Conservation (phyloP, 352 stramenopile genomes). For the Paralagenidium karlingii region DNA sequence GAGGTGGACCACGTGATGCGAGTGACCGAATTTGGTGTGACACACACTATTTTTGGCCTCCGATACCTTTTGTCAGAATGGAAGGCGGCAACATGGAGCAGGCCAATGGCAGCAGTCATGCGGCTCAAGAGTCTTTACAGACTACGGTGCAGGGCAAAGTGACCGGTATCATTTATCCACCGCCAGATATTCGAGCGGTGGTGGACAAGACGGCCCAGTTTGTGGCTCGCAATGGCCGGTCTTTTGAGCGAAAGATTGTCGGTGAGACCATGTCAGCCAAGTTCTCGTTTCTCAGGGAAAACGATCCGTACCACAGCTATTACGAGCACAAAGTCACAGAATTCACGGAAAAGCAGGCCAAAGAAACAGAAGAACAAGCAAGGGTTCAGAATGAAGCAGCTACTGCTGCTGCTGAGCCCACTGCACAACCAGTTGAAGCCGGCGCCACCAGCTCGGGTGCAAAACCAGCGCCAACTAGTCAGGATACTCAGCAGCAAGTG, state of each 20-base stretch:
- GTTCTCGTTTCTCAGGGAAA: constrained; percentile 94
- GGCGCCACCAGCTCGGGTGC: not conserved
- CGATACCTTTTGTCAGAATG: too few species aligned
- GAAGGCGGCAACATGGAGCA: too few species aligned
- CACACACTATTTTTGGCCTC: too few species aligned
- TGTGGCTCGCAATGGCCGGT: constrained; percentile 95
- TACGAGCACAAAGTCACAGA: constrained; percentile 95
- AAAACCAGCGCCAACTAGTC: constrained; percentile 3
- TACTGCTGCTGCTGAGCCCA: constrained; percentile 1
- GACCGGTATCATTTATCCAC: constrained; percentile 93
- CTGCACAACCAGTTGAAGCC: constrained; percentile 15
- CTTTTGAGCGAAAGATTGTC: constrained; percentile 96
- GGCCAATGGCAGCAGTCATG: too few species aligned
- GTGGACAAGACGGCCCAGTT: constrained; percentile 98
- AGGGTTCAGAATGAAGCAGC: constrained; percentile 10
- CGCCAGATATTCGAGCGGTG: constrained; percentile 94
- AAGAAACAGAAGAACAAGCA: constrained; percentile 4
- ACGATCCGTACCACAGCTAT: constrained; percentile 96
- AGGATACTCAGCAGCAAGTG: constrained; percentile 7
- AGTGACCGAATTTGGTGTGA: too few species aligned
- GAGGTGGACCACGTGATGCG: too few species aligned
- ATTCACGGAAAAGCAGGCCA: constrained; percentile 30
- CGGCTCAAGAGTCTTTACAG: not conserved
- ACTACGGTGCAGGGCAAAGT: constrained; percentile 56
- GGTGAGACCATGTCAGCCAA: constrained; percentile 93